These are phyloP conservation scores for Zoysia matrella DNA, from an alignment of 202 grass and related monocot species.

Conservation along the genomic window DNA sequence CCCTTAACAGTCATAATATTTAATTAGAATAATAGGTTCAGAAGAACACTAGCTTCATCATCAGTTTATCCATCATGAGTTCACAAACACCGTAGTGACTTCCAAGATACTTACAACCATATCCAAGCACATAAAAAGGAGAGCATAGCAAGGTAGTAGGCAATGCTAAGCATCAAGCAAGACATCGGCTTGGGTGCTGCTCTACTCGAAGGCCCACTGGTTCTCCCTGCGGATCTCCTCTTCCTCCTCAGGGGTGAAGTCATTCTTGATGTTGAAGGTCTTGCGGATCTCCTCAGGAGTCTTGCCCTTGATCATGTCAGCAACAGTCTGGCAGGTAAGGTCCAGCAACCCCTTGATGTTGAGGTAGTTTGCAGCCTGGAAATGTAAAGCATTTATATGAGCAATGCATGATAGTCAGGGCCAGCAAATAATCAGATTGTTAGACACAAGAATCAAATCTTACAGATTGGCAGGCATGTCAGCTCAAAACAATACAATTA, in stretches of 20 bases:
- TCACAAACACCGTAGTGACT: background rate
- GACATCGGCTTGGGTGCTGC: background rate
- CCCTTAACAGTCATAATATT: background rate
- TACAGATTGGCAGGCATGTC: no score
- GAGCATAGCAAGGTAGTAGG: conserved; percentile 22
- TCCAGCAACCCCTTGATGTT: conserved; percentile 32
- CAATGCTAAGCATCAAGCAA: background rate
- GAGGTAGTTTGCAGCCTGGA: conserved; percentile 45
- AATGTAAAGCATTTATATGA: background rate
- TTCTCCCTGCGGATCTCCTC: background rate
- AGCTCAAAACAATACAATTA: no score
- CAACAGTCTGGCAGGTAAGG: no score
- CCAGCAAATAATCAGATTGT: background rate
- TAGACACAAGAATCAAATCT: background rate
- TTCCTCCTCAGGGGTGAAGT: no score
- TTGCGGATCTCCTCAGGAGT: no score
- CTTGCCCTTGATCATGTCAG: no score
- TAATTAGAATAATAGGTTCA: conserved; percentile 22
- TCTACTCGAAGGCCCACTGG: conserved; percentile 53
- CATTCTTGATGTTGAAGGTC: no score
- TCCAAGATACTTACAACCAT: conserved; percentile 47
- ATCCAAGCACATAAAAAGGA: conserved; percentile 8
- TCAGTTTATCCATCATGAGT: background rate
- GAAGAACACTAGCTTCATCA: conserved; percentile 7
- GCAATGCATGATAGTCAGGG: no score